Evolutionary conservation across 2,329 filamentous ascomycete species (phyloP).

Genomic region (Nigrospora sphaerica): DNA sequence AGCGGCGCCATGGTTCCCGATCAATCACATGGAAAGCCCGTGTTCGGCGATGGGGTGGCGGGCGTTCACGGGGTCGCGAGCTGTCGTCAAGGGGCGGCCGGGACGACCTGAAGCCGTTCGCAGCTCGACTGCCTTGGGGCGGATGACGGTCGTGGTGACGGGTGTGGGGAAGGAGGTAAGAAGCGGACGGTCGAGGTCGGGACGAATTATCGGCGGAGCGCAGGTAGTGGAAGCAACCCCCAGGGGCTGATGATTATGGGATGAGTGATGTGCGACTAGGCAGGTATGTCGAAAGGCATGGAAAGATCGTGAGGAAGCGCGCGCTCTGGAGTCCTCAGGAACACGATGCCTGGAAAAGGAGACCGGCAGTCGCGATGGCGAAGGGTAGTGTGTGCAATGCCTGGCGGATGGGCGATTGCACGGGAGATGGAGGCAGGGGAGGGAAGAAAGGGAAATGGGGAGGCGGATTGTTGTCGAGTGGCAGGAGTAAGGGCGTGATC

Average conservation of each 20-base stretch:
- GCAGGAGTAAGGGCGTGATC: neutral
- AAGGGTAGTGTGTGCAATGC: slow-evolving; percentile 1
- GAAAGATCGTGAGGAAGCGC: neutral
- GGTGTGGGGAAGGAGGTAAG: too few species aligned
- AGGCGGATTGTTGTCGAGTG: neutral
- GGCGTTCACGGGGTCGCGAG: neutral
- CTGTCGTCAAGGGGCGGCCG: too few species aligned
- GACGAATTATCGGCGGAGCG: too few species aligned
- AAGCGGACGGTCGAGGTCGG: too few species aligned
- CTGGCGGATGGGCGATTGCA: neutral
- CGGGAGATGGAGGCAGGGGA: neutral
- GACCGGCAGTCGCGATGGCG: neutral
- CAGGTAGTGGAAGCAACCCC: neutral
- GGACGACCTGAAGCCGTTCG: too few species aligned
- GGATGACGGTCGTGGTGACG: too few species aligned
- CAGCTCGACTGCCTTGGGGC: too few species aligned
- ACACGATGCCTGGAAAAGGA: slow-evolving; percentile 1
- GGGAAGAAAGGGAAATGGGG: neutral
- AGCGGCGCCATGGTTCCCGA: slow-evolving; percentile 54
- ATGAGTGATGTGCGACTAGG: too few species aligned
- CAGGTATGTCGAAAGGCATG: neutral
- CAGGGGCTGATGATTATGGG: slow-evolving; percentile 2
- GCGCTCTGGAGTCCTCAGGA: neutral
- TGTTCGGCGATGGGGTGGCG: neutral
- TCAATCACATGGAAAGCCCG: slow-evolving; percentile 18